These are phyloP conservation scores for Pichia sp. DNA, from an alignment of 1,139 yeast genomes.

Conservation along the genomic window DNA sequence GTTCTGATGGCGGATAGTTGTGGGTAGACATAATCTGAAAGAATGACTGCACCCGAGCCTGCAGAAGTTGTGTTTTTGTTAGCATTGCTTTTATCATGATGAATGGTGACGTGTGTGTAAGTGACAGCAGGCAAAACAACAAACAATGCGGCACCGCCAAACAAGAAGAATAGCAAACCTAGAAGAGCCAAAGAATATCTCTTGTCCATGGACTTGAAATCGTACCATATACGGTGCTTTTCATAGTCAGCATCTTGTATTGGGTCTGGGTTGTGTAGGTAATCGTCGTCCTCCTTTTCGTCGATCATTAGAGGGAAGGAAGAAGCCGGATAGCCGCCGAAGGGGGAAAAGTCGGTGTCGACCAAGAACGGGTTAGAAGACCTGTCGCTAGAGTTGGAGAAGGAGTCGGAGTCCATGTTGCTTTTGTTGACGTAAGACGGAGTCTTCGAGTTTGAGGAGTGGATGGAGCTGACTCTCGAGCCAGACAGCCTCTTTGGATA, in stretches of 20 bases:
- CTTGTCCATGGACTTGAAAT: conserved; percentile 56
- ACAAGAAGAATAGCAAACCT: conserved; percentile 51
- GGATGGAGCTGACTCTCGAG: conserved; percentile 34
- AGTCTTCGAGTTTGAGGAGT: conserved; percentile 30
- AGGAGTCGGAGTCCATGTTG: conserved; percentile 16
- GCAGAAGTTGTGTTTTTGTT: neutral
- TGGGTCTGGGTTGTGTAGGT: conserved; percentile 89
- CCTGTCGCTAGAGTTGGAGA: conserved; percentile 19
- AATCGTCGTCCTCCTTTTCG: conserved; percentile 90
- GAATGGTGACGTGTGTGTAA: conserved; percentile 55
- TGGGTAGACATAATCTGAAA: conserved; percentile 50
- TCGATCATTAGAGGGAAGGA: conserved; percentile 82
- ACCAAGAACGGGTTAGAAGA: conserved; percentile 30
- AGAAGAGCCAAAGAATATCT: conserved; percentile 54
- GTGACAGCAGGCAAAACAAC: conserved; percentile 72
- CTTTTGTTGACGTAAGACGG: conserved; percentile 17
- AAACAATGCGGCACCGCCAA: conserved; percentile 63
- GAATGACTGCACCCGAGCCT: conserved; percentile 22
- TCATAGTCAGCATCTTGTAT: conserved; percentile 79
- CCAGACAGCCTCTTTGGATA: conserved; percentile 33
- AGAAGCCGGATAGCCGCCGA: conserved; percentile 91
- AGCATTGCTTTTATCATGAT: conserved; percentile 16
- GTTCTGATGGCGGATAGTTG: conserved; percentile 47
- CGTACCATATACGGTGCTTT: conserved; percentile 54
- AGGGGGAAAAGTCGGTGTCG: conserved; percentile 64